phyloP scores from a whole-genome alignment of 352 stramenopile species.

The Phytophthora tubulina region DNA sequence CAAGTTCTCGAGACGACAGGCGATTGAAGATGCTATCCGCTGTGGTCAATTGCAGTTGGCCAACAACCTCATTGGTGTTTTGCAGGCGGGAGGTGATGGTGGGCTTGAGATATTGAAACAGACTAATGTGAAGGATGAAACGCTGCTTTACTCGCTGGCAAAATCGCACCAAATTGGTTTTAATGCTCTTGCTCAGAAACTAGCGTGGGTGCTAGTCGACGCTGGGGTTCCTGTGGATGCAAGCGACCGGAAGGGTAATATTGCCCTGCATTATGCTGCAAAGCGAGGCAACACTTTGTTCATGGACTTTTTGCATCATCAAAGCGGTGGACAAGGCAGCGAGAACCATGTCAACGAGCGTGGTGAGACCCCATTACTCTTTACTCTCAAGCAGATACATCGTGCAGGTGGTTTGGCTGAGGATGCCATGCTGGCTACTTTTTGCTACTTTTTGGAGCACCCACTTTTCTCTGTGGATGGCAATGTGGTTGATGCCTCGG shows the following conservation, averaged over 20 bases:
- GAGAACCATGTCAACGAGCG: constrained; percentile 38
- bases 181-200: constrained; percentile 56
- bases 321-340: constrained; percentile 42
- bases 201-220: constrained; percentile 80
- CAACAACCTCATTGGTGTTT: constrained; percentile 68
- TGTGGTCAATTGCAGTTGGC: constrained; percentile 80
- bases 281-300: constrained; percentile 62
- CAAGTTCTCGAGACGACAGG: constrained; percentile 78
- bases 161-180: constrained; percentile 63
- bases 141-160: constrained; percentile 68
- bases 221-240: constrained; percentile 44
- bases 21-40: constrained; percentile 73
- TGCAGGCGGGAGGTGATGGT: constrained; percentile 56
- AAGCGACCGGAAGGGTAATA: constrained; percentile 50
- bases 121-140: constrained; percentile 59
- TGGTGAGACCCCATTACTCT: constrained; percentile 45
- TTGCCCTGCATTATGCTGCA: constrained; percentile 70
- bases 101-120: constrained; percentile 44
- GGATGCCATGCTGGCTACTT: constrained; percentile 38
- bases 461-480: constrained; percentile 49
- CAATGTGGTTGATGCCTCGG: constrained; percentile 39
- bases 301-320: constrained; percentile 78
- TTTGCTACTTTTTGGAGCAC: constrained; percentile 63
- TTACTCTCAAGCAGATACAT: constrained; percentile 54
- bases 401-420: constrained; percentile 39